A percentile compares a stretch with the other conserved stretches of the same genome.
phyloP scores from a whole-genome alignment of 208 protist species.

The Kentomonas sorsogonicus region DNA sequence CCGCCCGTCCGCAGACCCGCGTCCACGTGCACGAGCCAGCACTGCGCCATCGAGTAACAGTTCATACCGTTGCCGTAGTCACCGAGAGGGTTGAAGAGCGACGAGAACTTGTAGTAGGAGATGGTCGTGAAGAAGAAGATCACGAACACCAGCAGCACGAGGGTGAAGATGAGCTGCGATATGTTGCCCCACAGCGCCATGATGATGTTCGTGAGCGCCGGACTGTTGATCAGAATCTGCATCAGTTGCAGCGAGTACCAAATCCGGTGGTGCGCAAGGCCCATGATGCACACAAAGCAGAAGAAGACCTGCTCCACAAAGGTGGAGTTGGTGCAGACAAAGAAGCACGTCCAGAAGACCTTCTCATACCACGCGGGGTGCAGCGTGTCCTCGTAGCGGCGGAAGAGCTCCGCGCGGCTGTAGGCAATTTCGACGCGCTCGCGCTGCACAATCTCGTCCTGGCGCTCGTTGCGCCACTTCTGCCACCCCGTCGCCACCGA shows the following conservation, averaged over 20 bases:
- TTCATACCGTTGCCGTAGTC: conserved; percentile 49
- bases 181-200: conserved; percentile 39
- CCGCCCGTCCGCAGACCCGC: conserved; percentile 62
- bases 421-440: conserved; percentile 29
- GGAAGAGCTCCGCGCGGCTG: conserved; percentile 20
- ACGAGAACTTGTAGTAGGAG: conserved; percentile 54
- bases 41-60: conserved; percentile 72
- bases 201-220: conserved; percentile 43
- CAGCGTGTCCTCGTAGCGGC: conserved; percentile 12
- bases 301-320: conserved; percentile 38
- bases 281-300: conserved; percentile 42
- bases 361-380: conserved; percentile 16
- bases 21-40: conserved; percentile 70
- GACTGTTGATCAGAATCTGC: conserved; percentile 40
- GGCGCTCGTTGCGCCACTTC: conserved; percentile 24
- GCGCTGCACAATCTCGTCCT: conserved; percentile 19
- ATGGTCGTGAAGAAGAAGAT: conserved; percentile 57
- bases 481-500: conserved; percentile 32
- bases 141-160: conserved; percentile 44
- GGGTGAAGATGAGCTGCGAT: conserved; percentile 41
- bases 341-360: conserved; percentile 16
- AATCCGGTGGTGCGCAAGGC: conserved; percentile 44
- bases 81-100: conserved; percentile 44
- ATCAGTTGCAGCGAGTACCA: conserved; percentile 61
- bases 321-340: conserved; percentile 18